Base-by-base conservation (phyloP, 2,329 filamentous ascomycete species). In the Penicillium brasilianum region DNA sequence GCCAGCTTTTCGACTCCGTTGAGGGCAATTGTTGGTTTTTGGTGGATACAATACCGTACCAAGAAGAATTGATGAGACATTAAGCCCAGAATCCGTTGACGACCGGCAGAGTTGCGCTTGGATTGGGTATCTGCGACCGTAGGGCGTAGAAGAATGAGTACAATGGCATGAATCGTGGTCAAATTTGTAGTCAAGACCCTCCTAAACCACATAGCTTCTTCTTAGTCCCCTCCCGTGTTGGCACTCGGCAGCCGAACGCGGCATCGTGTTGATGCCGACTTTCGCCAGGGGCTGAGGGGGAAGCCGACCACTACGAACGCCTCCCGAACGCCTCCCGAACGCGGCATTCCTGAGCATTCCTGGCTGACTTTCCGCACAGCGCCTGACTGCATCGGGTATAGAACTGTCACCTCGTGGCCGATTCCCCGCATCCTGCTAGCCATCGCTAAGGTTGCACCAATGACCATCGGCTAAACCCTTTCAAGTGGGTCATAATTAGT, bases 341-440 rank as follows among this genome's bases (percentile, higher is more conserved):
- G 41, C 64, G 64, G 59, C 36, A n/a, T 44, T 18, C 14, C 37
- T 28, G 22, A 28, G 9, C 44, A 48, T 48, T 48, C 44, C 44
- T 48, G 44, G 10, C 25, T 14, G 22, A n/a, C 3, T 25, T 53
- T 41, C 52, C 49, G 48, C 57, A 60, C 57, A 14, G 37, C 58
- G 43, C 57, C 59, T 57, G 41, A 37, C 61, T 41, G 28, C 9
- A 13, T 65, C 55, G 20, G 58, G 58, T 30, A 41, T 44, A 44
- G 34, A 51, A 56, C 43, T 57, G 46, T 49, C 8, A 32, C 58
- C 59, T 57, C 52, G 52, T 60, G 57, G 61, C 46, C 50, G 56
- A 65, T 63, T 65, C 65, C 65, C 65, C 63, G 58, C 61, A 66
- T 66, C 64, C 65, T 44, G 59, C 41, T 34, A 60, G 46, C 41